Conservation (phyloP, 306 rosid genomes). For the Dryas alaskensis region DNA sequence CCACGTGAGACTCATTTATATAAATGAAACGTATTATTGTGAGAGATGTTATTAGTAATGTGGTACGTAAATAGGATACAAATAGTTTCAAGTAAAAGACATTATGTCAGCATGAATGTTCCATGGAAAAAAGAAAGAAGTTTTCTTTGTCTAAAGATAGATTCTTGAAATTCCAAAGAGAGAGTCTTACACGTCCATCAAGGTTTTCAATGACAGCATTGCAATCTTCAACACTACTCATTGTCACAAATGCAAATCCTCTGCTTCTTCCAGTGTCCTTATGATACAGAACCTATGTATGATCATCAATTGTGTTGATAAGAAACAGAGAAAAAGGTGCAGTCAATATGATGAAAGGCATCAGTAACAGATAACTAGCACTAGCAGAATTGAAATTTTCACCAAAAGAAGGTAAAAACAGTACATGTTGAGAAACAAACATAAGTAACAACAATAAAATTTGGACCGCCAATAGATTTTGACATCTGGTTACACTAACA, state of each 20-base stretch:
- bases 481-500: background rate
- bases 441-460: background rate
- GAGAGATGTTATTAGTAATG: background rate
- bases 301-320: constrained; percentile 18
- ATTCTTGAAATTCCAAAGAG: background rate
- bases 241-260: constrained; percentile 97
- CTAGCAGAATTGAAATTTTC: background rate
- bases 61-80: too few relatives aligned
- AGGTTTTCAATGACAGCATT: constrained; percentile 63
- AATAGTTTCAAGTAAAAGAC: too few relatives aligned
- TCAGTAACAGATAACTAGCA: background rate
- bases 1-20: background rate
- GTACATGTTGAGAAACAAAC: background rate
- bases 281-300: constrained; percentile 71
- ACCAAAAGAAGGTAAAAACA: background rate
- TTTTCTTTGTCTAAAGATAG: too few relatives aligned
- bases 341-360: background rate
- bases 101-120: too few relatives aligned
- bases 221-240: constrained; percentile 80
- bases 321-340: background rate
- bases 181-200: constrained; percentile 69
- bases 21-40: too few relatives aligned
- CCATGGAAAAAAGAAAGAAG: too few relatives aligned
- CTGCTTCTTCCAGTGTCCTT: constrained; percentile 76
- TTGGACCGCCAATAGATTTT: background rate